Conservation (phyloP, 805 yeast species). For the Candida nonsorbophila region DNA sequence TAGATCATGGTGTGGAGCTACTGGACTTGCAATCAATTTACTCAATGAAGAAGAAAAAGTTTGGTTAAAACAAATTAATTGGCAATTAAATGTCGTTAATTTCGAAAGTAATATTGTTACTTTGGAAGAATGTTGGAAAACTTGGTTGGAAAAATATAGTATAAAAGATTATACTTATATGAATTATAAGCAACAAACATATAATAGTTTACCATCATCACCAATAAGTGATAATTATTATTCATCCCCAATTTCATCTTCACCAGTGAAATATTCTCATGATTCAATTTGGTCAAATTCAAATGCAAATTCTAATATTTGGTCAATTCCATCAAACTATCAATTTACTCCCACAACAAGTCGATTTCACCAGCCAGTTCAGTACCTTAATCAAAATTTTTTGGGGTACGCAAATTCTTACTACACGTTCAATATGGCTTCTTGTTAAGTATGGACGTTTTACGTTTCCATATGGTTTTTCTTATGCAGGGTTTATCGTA, state of each 20-base stretch:
- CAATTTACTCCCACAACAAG: conserved; percentile 11
- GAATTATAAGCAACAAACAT: too few species aligned
- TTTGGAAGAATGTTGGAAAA: conserved; percentile 40
- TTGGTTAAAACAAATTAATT: conserved; percentile 60
- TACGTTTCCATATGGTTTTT: not conserved
- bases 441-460: conserved; percentile 9
- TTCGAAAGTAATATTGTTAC: conserved; percentile 33
- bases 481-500: not conserved
- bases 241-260: conserved; percentile 15
- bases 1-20: conserved; percentile 94
- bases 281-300: conserved; percentile 22
- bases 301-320: conserved; percentile 6
- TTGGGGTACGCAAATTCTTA: conserved; percentile 36
- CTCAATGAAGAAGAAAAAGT: conserved; percentile 65
- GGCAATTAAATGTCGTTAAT: conserved; percentile 47
- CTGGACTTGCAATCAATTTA: conserved; percentile 60
- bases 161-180: not conserved
- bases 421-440: conserved; percentile 27
- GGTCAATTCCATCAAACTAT: conserved; percentile 20
- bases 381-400: conserved; percentile 17
- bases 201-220: conserved; percentile 17
- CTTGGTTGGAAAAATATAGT: conserved; percentile 35
- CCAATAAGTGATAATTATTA: conserved; percentile 12
- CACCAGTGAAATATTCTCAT: conserved; percentile 16
- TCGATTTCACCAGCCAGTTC: conserved; percentile 13